Conservation (phyloP, 2,329 filamentous ascomycete species). For the Penicillium sp. region DNA sequence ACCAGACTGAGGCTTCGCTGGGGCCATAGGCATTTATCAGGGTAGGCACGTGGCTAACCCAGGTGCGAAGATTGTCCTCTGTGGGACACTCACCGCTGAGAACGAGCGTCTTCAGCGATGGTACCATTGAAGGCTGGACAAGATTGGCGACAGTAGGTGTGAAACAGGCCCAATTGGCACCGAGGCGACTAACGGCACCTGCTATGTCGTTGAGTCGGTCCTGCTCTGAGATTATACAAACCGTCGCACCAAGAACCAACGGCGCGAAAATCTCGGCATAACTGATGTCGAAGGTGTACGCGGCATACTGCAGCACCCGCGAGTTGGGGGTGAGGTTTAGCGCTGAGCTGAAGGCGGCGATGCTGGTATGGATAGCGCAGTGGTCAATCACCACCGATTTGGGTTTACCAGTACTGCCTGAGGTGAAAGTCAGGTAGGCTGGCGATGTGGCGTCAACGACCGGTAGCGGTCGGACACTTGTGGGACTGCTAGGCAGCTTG, state of each 20-base stretch:
- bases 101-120: not conserved
- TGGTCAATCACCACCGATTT: not conserved
- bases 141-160: not conserved
- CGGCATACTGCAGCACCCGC: not conserved
- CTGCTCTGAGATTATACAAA: not conserved
- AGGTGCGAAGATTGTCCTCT: not conserved
- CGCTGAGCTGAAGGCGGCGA: not conserved
- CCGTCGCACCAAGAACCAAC: not conserved
- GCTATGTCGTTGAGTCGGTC: not conserved
- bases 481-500: not conserved
- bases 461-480: not conserved
- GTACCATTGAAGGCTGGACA: not conserved
- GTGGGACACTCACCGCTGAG: not conserved
- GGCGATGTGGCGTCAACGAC: not conserved
- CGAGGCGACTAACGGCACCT: not conserved
- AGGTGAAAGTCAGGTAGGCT: not conserved
- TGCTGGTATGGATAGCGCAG: not conserved
- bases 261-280: not conserved
- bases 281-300: not conserved
- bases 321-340: not conserved
- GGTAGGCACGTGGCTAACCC: not conserved
- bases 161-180: not conserved
- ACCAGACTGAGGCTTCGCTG: not conserved
- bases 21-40: not conserved
- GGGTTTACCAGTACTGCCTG: not conserved